phyloP scores from a whole-genome alignment of 1,284 basidiomycete genomes.

The Ceratobasidium sp. region DNA sequence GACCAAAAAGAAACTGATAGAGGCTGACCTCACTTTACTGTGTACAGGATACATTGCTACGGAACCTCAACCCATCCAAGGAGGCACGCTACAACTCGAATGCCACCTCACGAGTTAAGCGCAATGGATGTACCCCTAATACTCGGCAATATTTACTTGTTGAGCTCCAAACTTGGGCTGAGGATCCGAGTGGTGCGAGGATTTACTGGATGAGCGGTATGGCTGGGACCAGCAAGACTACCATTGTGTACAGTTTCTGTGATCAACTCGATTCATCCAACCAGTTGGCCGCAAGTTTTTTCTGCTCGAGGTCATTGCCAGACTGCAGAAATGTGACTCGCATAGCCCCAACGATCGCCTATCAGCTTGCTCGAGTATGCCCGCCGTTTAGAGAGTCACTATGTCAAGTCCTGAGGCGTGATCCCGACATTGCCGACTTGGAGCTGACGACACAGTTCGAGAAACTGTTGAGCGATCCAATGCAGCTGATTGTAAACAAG shows the following conservation, averaged over 20 bases:
- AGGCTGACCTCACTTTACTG: too few species aligned
- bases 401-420: background rate
- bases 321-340: background rate
- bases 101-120: too few species aligned
- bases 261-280: background rate
- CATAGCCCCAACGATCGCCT: background rate
- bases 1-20: too few species aligned
- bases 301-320: background rate
- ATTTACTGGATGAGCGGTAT: constrained; percentile 5
- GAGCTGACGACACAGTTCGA: background rate
- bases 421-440: background rate
- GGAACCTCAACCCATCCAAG: too few species aligned
- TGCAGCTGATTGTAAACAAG: too few species aligned
- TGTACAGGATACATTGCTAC: too few species aligned
- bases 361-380: background rate
- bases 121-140: too few species aligned
- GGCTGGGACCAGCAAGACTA: constrained; percentile 1
- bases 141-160: background rate
- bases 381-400: background rate
- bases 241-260: background rate
- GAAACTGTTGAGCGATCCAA: background rate
- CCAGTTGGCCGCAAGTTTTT: background rate
- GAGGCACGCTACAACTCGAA: too few species aligned
- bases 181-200: background rate
- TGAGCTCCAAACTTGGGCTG: background rate